Conservation (phyloP, 2,329 filamentous ascomycete species). For the Ophiostoma quercus region DNA sequence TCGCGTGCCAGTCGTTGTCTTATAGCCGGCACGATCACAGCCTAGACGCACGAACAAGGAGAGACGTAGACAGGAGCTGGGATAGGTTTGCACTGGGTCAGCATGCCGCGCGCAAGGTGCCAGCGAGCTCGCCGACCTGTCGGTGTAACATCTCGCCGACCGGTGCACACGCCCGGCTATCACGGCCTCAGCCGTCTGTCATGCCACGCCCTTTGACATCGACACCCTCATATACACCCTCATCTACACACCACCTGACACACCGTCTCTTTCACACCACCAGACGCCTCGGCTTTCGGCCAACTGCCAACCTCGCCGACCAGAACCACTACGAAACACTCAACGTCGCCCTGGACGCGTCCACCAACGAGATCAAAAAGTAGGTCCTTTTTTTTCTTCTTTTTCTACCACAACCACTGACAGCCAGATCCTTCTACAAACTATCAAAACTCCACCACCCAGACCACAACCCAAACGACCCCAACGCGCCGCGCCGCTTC, state of each 20-base stretch:
- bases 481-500: constrained; percentile 68
- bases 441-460: constrained; percentile 92
- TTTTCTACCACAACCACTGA: too few relatives aligned
- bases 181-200: not conserved
- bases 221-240: not conserved
- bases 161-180: constrained; percentile 21
- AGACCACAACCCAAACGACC: constrained; percentile 77
- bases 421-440: constrained; percentile 79
- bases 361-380: constrained; percentile 78
- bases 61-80: not conserved
- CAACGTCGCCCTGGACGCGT: constrained; percentile 63
- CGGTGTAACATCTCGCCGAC: constrained; percentile 2
- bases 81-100: not conserved
- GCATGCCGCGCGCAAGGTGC: not conserved
- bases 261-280: constrained; percentile 31
- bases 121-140: constrained; percentile 18
- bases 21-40: not conserved
- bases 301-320: constrained; percentile 32
- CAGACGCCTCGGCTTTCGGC: constrained; percentile 26
- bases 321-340: constrained; percentile 79
- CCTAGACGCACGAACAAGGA: not conserved
- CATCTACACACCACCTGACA: not conserved
- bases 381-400: constrained; percentile 33
- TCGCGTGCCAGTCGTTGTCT: not conserved
- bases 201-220: not conserved